Evolutionary conservation across 768 basidiomycete genomes (phyloP).

Genomic region (Lactarius deliciosus): DNA sequence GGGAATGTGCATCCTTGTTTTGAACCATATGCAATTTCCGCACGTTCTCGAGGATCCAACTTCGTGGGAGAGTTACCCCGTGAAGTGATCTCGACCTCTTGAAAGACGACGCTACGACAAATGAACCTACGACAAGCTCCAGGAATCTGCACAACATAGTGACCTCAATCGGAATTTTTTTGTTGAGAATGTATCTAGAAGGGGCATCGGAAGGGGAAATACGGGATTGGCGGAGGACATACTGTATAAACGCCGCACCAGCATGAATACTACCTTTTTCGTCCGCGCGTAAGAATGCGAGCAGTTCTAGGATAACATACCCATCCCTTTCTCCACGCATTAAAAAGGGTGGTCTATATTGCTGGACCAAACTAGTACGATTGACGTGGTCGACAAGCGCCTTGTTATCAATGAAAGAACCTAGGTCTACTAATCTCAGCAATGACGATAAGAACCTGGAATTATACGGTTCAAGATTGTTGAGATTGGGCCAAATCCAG

Average conservation of each 20-base stretch:
- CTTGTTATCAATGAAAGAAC: conserved; percentile 20
- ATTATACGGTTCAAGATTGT: neutral
- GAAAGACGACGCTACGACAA: conserved; percentile 17
- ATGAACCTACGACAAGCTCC: conserved; percentile 17
- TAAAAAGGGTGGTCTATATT: neutral
- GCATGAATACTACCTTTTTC: neutral
- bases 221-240: neutral
- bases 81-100: neutral
- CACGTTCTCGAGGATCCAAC: conserved; percentile 29
- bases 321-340: neutral
- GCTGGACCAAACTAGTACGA: conserved; percentile 8
- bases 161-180: conserved; percentile 17
- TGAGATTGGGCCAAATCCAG: conserved; percentile 23
- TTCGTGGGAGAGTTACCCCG: conserved; percentile 25
- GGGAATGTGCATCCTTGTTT: conserved; percentile 6
- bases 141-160: conserved; percentile 21
- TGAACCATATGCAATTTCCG: conserved; percentile 13
- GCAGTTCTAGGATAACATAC: conserved; percentile 18
- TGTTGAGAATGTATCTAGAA: conserved; percentile 18
- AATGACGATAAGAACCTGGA: conserved; percentile 14
- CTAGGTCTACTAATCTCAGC: conserved; percentile 25
- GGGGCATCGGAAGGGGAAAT: neutral
- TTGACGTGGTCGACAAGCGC: conserved; percentile 17
- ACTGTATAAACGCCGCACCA: conserved; percentile 20
- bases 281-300: conserved; percentile 16